Base-by-base conservation (phyloP, 2,329 filamentous ascomycete genomes). In the Cercospora zeae-maydis region DNA sequence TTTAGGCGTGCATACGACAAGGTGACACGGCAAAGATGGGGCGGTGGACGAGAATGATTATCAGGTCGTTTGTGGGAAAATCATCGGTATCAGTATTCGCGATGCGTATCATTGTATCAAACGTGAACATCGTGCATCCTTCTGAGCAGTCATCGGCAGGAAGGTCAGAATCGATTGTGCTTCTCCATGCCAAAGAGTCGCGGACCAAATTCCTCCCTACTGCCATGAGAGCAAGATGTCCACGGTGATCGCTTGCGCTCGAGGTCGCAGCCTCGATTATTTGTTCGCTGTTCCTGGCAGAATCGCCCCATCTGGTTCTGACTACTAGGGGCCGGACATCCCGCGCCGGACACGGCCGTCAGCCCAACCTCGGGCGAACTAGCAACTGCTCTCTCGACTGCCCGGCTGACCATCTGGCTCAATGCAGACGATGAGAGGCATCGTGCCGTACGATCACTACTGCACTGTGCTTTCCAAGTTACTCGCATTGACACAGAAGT, bases 341-440 rank as follows among this genome's bases (percentile, higher is more conserved):
- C 42, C 42, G 42, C 21, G 42, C 42, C 21, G 42, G 21, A 11
- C 42, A 49, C 21, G 21, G 42, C 42, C 6, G 13, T 30, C 19
- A 47, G 42, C 42, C 19, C 42, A 49, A 49, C 21, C 42, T 49
- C 42, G 42, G 42, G 37, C 42, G 13, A 73, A 64, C 53, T 49
- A 73, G 49, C 59, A 65, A 56, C 16, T 71, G 62, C 4, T 79
- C 78, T 45, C 19, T 24, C 13, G 42, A 27, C 21, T 24, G 14
- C 13, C 21, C 13, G 21, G 11, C 13, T 24, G 24, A 27, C 11
- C 21, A 49, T 5, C 14, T n/a, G 24, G 42, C 27, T n/a, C 42
- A 19, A n/a, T n/a, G 21, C 2, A 30, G 21, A 30, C 21, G 14
- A 49, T 49, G 42, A 24, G 6, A 49, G 8, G 5, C 14, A n/a